Percentiles rank a stretch among this genome's conserved stretches.
phyloP scores from a whole-genome alignment of 2,329 filamentous ascomycete genomes.

The Exophiala xenobiotica region DNA sequence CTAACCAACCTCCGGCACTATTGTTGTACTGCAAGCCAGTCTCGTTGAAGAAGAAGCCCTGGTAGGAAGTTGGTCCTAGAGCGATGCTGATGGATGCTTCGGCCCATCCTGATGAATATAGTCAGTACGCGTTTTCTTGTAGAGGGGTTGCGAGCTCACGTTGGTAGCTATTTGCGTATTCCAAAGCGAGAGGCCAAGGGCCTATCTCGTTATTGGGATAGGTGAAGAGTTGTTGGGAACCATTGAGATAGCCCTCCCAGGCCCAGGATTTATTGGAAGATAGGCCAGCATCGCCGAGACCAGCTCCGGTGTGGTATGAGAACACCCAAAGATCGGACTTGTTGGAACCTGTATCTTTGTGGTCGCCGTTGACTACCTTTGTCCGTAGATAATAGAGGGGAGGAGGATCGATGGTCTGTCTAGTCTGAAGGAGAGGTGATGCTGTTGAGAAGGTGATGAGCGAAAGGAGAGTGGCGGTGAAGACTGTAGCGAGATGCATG shows the following conservation, averaged over 20 bases:
- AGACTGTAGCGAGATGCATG: slow-evolving; percentile 22
- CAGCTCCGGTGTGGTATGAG: slow-evolving; percentile 31
- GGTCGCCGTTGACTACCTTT: slow-evolving; percentile 21
- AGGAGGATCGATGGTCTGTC: slow-evolving; percentile 21
- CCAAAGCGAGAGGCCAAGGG: slow-evolving; percentile 26
- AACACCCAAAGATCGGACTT: slow-evolving; percentile 28
- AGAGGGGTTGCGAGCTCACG: slow-evolving; percentile 15
- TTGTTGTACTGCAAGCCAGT: slow-evolving; percentile 29
- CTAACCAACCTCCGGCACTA: slow-evolving; percentile 24
- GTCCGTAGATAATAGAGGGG: slow-evolving; percentile 27
- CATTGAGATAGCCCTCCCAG: slow-evolving; percentile 28
- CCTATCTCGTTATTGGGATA: slow-evolving; percentile 24
- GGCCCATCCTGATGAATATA: slow-evolving; percentile 24
- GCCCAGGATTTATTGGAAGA: slow-evolving; percentile 21
- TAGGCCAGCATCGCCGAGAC: slow-evolving; percentile 27
- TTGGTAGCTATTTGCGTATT: slow-evolving; percentile 23
- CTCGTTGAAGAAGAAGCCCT: slow-evolving; percentile 30
- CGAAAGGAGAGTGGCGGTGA: slow-evolving; percentile 18
- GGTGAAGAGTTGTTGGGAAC: slow-evolving; percentile 25
- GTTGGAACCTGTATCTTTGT: slow-evolving; percentile 26
- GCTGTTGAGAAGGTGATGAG: slow-evolving; percentile 9
- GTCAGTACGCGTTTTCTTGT: background rate
- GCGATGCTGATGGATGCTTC: slow-evolving; percentile 28
- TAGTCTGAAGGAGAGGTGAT: slow-evolving; percentile 19
- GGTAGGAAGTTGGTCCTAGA: background rate